Evolutionary conservation across 208 protist genomes (phyloP).

Genomic region (Spongospora subterranea): DNA sequence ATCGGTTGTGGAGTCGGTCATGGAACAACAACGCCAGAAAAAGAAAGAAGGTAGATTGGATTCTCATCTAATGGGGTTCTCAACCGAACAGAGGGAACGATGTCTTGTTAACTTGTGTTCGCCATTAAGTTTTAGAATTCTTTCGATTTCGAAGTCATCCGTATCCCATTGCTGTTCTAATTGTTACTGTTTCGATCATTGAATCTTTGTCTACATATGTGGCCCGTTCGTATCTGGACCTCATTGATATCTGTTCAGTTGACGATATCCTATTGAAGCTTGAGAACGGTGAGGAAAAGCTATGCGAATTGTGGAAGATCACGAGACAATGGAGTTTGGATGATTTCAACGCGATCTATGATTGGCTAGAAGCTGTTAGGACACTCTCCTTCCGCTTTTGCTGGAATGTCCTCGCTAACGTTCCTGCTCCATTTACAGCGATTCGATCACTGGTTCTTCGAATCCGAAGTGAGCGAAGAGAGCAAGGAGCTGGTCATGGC

Average conservation of each 20-base stretch:
- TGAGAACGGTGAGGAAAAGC: not conserved
- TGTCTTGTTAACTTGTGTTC: too few species aligned
- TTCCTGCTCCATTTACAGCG: not conserved
- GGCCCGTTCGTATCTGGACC: not conserved
- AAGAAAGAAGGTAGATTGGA: conserved; percentile 39
- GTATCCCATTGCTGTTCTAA: too few species aligned
- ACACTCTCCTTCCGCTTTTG: too few species aligned
- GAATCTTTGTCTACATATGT: too few species aligned
- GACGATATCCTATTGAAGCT: not conserved
- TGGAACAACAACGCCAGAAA: not conserved
- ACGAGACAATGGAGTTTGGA: conserved; percentile 67
- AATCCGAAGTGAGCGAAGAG: conserved; percentile 66
- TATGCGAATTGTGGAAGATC: conserved; percentile 58
- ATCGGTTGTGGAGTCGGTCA: not conserved
- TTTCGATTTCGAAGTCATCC: too few species aligned
- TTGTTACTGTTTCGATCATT: too few species aligned
- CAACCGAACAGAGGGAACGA: too few species aligned
- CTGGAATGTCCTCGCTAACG: not conserved
- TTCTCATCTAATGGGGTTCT: too few species aligned
- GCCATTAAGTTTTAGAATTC: too few species aligned
- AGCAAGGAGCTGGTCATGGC: not conserved
- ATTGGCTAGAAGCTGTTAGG: conserved; percentile 58
- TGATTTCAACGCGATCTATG: conserved; percentile 68
- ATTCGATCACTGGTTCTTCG: conserved; percentile 70
- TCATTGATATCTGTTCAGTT: not conserved